Base-by-base conservation (phyloP, 148 eudicot genomes). In the Chenopodium album region DNA sequence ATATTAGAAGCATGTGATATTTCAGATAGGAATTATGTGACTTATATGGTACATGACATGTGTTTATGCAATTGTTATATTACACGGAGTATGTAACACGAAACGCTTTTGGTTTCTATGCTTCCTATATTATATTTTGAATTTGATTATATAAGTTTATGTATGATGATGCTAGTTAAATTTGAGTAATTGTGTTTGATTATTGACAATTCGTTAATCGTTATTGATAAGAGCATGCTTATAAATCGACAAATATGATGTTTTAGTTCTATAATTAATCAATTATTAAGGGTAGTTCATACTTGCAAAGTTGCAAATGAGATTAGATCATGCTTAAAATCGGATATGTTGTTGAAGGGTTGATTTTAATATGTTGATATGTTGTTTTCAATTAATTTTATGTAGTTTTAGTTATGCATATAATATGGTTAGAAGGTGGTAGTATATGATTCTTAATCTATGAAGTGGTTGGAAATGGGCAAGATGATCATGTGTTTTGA, bases 401-500 rank as follows among this genome's bases (percentile, higher is more conserved):
- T 32, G 14, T 23, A n/a, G 67, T 48, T 76, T 17, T 62, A 37
- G 44, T 4, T 41, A 41, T 34, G 3, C 70, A 59, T 59, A 66
- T 76, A 64, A 48, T 44, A 0, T 69, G 37, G 60, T 62, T 50
- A 26, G 1, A 37, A 44, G 44, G 63, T 29, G 66, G 76, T 70
- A 60, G 62, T 68, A 48, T 14, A 20, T 26, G 16, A 34, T 82
- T 59, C 5, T 32, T 64, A 23, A 29, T 19, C n/a, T 46, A 29
- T 50, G 5, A 63, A 32, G 22, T 82, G 37, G 37, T 72, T 82
- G 62, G 46, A 78, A 47, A 37, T 29, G 59, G 69, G 60, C 41
- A 11, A 77, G 80, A 72, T 34, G 34, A 4, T 78, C 80, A 83
- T 72, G 37, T 71, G 63, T n/a, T 65, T 52, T 6, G n/a, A 76